A percentile compares a stretch with the other conserved stretches of the same genome.
Evolutionary conservation across 768 basidiomycete species (phyloP).

Genomic region (Trametes maxima): DNA sequence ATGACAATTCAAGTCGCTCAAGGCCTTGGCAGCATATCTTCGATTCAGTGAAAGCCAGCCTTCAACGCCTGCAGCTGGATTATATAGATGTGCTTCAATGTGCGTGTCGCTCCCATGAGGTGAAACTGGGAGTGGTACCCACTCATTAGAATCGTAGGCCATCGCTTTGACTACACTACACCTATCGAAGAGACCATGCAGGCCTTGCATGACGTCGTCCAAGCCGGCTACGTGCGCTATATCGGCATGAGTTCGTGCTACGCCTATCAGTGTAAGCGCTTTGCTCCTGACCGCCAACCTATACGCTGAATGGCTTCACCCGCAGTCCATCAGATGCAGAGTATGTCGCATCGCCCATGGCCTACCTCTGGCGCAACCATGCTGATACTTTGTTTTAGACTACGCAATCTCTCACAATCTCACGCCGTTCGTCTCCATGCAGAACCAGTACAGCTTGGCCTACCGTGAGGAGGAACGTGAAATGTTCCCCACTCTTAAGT

Average conservation of each 20-base stretch:
- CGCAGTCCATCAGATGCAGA: constrained; percentile 38
- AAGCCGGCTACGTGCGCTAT: constrained; percentile 46
- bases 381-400: constrained; percentile 26
- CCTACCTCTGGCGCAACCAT: too few relatives aligned
- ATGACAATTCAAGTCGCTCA: not conserved
- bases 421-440: constrained; percentile 65
- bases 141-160: not conserved
- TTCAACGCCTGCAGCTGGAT: constrained; percentile 69
- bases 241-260: constrained; percentile 43
- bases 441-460: constrained; percentile 56
- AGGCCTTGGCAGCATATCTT: constrained; percentile 62
- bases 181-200: constrained; percentile 49
- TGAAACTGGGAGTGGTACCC: too few relatives aligned
- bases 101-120: constrained; percentile 23
- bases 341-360: constrained; percentile 12
- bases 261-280: constrained; percentile 36
- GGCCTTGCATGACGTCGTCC: constrained; percentile 49
- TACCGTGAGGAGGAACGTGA: constrained; percentile 66
- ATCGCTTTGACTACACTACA: constrained; percentile 37
- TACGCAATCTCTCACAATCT: constrained; percentile 43
- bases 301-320: not conserved
- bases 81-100: constrained; percentile 48
- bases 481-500: constrained; percentile 51
- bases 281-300: not conserved
- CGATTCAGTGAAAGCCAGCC: constrained; percentile 59